Percentiles rank a stretch among this genome's conserved stretches.
These are phyloP conservation scores for Alloteropsis semialata DNA, from an alignment of 176 grass and related monocot species.

Conservation along the genomic window DNA sequence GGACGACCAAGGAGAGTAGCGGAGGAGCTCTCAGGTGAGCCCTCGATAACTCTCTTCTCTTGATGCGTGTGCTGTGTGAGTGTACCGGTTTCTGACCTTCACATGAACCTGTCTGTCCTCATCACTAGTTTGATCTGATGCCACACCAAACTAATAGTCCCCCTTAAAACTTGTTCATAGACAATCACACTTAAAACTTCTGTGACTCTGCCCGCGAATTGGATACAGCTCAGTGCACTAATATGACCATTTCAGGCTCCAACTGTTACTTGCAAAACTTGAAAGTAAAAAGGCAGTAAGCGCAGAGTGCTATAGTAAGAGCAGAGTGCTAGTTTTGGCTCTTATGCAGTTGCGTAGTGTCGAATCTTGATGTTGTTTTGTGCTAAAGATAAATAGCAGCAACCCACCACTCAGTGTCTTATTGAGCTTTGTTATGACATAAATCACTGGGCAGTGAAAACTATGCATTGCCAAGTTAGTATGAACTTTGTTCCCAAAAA, in stretches of 20 bases:
- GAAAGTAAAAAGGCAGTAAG: not conserved
- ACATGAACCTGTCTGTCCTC: not conserved
- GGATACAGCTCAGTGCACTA: not conserved
- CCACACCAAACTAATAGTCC: not conserved
- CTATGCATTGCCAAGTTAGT: not conserved
- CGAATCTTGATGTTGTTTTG: too few relatives aligned
- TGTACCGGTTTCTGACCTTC: not conserved
- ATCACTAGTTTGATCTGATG: not conserved
- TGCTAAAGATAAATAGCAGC: too few relatives aligned
- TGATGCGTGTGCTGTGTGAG: not conserved
- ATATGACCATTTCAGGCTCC: not conserved
- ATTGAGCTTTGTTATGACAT: not conserved
- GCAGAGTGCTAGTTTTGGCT: not conserved
- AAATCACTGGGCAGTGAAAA: not conserved
- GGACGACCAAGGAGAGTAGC: not conserved
- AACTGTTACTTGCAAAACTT: not conserved
- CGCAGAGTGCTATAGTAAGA: too few relatives aligned
- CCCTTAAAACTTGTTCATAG: not conserved
- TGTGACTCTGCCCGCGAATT: not conserved
- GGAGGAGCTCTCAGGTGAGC: conserved; percentile 7
- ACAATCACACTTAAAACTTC: not conserved
- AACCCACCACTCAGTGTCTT: too few relatives aligned
- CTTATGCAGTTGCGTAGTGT: not conserved
- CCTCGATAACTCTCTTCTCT: not conserved
- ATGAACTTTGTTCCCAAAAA: not conserved